Evolutionary conservation across 2,329 filamentous ascomycete species (phyloP), one percentile per base, ranked within the genome.

Genomic region (Orbilia quercus): DNA sequence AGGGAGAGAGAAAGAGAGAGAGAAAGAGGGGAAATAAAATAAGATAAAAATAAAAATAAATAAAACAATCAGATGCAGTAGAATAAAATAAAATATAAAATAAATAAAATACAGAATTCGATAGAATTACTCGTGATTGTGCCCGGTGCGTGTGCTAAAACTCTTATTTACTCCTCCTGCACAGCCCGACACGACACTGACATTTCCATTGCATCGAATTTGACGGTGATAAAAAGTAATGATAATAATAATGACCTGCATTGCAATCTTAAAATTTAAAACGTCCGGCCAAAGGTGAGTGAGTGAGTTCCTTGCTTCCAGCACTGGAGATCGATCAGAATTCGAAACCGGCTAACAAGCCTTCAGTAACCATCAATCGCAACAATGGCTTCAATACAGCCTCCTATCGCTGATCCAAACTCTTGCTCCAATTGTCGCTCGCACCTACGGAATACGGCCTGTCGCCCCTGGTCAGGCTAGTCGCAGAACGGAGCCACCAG

Each of bases 401-500:
- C 28, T 40, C 31, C 16, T 38, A 9, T 54, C 34, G 45, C 11
- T 16, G 9, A 11, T n/a, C 16, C 7, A 28, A 12, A 16, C 18
- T 58, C 7, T 42, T 12, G 7, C 12, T 36, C 55, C 36, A 31
- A 42, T 48, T 48, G 55, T 59, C 31, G 40, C 53, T 44, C 53
- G 20, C 53, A 57, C 53, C 53, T 57, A 54, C 53, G 53, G 53
- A 57, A 57, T 57, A 42, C 31, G 36, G 53, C 22, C 23, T 57
- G 53, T 22, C 22, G 36, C 40, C 53, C 53, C 53, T 66, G 53
- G 40, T 45, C 44, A 14, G 36, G 23, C 36, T 57, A 57, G 53
- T 57, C 53, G 53, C 48, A 36, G 48, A 53, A 36, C 48, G 48
- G 48, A 44, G 36, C 23, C 45, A 25, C 20, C 31, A 12, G 23